Evolutionary conservation across 2,329 filamentous ascomycete genomes (phyloP).

Genomic region (Venturia nashicola): DNA sequence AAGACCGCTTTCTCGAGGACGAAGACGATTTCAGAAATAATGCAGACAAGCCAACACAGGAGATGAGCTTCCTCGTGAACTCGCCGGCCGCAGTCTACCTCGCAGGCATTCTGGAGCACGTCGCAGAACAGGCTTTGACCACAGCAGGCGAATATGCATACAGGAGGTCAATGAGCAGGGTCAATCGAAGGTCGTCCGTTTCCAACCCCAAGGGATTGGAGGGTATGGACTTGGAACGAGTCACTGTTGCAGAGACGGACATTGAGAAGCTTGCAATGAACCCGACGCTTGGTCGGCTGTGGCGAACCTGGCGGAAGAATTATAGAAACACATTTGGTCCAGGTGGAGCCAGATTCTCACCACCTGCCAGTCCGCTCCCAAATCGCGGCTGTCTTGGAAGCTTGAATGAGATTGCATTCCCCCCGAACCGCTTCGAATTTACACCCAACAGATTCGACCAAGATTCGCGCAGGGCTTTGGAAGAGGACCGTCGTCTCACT

Average conservation of each 20-base stretch:
- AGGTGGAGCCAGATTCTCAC: not conserved
- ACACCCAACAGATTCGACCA: constrained; percentile 14
- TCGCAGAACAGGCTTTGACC: constrained; percentile 84
- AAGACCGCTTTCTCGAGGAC: constrained; percentile 75
- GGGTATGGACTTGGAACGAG: constrained; percentile 45
- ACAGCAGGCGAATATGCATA: constrained; percentile 77
- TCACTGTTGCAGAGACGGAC: constrained; percentile 81
- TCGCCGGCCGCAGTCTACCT: constrained; percentile 92
- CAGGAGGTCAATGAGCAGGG: constrained; percentile 39
- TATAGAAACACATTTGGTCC: constrained; percentile 34
- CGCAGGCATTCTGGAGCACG: constrained; percentile 85
- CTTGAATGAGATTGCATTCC: constrained; percentile 5
- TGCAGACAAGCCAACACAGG: constrained; percentile 18
- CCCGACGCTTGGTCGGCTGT: constrained; percentile 74
- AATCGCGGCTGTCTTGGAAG: constrained; percentile 1
- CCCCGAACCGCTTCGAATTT: not conserved
- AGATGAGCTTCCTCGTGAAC: constrained; percentile 34
- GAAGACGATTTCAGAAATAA: constrained; percentile 18
- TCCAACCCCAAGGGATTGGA: constrained; percentile 40
- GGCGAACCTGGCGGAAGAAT: constrained; percentile 91
- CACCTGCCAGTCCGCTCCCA: not conserved
- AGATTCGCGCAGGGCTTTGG: constrained; percentile 14
- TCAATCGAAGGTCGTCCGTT: constrained; percentile 20
- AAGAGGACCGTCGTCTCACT: constrained; percentile 10
- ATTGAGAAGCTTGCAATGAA: constrained; percentile 90